Evolutionary conservation across 1,139 yeast genomes (phyloP).

Genomic region (Candida sp.): DNA sequence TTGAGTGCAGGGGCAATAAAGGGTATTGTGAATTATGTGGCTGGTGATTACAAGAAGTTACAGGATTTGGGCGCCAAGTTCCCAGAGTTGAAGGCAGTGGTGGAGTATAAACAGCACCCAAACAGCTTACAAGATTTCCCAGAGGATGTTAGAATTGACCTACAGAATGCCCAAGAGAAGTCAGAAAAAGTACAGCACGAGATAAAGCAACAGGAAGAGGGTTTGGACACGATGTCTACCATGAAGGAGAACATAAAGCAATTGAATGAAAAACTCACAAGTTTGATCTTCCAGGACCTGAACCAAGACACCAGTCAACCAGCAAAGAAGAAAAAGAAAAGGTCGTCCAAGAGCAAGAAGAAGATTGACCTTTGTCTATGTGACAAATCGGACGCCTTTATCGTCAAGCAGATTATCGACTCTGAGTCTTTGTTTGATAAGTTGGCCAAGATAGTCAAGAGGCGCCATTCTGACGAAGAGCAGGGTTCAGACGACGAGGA

Average conservation of each 20-base stretch:
- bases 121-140: conserved; percentile 32
- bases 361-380: conserved; percentile 38
- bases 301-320: conserved; percentile 13
- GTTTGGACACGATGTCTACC: conserved; percentile 25
- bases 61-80: conserved; percentile 32
- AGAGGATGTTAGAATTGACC: conserved; percentile 24
- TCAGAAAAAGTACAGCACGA: conserved; percentile 21
- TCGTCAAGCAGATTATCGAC: conserved; percentile 15
- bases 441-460: conserved; percentile 5
- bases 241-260: conserved; percentile 40
- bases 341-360: conserved; percentile 27
- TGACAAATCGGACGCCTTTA: conserved; percentile 21
- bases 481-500: conserved; percentile 12
- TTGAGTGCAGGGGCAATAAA: conserved; percentile 23
- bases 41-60: conserved; percentile 13
- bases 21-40: conserved; percentile 17
- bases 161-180: conserved; percentile 24
- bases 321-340: conserved; percentile 21
- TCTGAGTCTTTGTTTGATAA: conserved; percentile 21
- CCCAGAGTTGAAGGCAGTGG: conserved; percentile 44
- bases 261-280: conserved; percentile 38
- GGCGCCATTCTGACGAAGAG: conserved; percentile 10
- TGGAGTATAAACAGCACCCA: conserved; percentile 34
- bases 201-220: conserved; percentile 21
- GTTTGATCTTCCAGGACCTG: conserved; percentile 15